These are phyloP conservation scores for Pseudocercospora fuligena DNA, from an alignment of 2,329 filamentous ascomycete genomes.

Conservation along the genomic window DNA sequence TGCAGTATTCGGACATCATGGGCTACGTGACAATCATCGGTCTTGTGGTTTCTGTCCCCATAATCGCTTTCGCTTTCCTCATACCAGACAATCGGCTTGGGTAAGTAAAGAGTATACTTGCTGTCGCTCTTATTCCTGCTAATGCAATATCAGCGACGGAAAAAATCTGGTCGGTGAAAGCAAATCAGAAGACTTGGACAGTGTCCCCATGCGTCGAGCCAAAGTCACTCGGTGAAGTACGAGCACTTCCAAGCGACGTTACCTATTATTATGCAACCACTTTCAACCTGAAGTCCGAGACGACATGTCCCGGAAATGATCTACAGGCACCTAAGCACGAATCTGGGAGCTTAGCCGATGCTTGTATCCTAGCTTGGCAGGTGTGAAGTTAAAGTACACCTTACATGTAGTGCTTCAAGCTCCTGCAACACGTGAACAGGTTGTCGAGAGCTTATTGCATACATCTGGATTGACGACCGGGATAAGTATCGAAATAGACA, in stretches of 20 bases:
- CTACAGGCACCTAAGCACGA: background rate
- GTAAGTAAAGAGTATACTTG: background rate
- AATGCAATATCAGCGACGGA: conserved; percentile 7
- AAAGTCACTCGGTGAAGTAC: conserved; percentile 1
- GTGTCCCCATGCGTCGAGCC: conserved; percentile 4
- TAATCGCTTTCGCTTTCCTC: conserved; percentile 20
- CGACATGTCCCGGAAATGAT: background rate
- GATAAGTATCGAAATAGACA: background rate
- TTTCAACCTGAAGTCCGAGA: conserved; percentile 4
- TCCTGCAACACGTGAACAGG: background rate
- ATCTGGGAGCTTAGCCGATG: conserved; percentile 3
- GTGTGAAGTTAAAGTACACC: background rate
- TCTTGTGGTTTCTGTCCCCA: conserved; percentile 19
- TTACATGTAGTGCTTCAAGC: background rate
- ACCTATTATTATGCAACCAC: background rate
- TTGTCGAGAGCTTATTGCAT: background rate
- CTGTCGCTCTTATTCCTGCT: background rate
- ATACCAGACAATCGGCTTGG: conserved; percentile 26
- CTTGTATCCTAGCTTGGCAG: background rate
- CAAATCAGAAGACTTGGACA: conserved; percentile 1
- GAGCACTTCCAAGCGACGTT: background rate
- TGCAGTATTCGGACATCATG: conserved; percentile 30
- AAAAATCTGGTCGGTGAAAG: conserved; percentile 10
- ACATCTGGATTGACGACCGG: background rate
- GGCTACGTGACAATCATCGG: conserved; percentile 30